Evolutionary conservation across 2,329 filamentous ascomycete species (phyloP).

Genomic region (Phaeosphaeriaceae sp.): DNA sequence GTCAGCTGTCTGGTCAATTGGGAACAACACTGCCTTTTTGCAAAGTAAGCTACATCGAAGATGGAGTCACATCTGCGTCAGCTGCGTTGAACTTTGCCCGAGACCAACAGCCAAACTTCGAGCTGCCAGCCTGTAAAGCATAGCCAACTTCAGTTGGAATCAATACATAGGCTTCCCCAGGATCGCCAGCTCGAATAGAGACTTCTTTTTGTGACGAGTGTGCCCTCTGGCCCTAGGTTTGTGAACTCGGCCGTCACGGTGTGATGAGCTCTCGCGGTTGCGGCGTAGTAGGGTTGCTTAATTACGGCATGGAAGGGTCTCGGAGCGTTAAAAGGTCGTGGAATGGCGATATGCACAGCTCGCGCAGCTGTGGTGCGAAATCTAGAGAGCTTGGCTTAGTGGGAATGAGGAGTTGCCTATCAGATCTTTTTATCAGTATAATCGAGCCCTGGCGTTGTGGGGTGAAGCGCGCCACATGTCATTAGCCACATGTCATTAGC

Average conservation of each 20-base stretch:
- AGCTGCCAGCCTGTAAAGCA: constrained; percentile 15
- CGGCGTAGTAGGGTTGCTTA: constrained; percentile 4
- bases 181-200: constrained; percentile 18
- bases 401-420: too few species aligned
- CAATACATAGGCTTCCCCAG: constrained; percentile 20
- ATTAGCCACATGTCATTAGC: too few species aligned
- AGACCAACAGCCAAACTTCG: too few species aligned
- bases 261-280: constrained; percentile 18
- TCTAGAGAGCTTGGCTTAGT: not conserved
- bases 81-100: too few species aligned
- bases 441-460: too few species aligned
- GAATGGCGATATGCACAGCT: constrained; percentile 1
- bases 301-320: constrained; percentile 5
- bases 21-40: too few species aligned
- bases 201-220: constrained; percentile 16
- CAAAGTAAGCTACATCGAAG: too few species aligned
- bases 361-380: not conserved
- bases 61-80: too few species aligned
- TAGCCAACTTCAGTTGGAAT: constrained; percentile 22
- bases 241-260: constrained; percentile 19
- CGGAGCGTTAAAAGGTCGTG: not conserved
- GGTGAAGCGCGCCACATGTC: too few species aligned
- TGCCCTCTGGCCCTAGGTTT: constrained; percentile 12
- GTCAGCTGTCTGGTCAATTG: too few species aligned
- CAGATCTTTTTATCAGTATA: too few species aligned